Conservation (phyloP, 495 filamentous ascomycete genomes). For the Apiosordaria backusii region DNA sequence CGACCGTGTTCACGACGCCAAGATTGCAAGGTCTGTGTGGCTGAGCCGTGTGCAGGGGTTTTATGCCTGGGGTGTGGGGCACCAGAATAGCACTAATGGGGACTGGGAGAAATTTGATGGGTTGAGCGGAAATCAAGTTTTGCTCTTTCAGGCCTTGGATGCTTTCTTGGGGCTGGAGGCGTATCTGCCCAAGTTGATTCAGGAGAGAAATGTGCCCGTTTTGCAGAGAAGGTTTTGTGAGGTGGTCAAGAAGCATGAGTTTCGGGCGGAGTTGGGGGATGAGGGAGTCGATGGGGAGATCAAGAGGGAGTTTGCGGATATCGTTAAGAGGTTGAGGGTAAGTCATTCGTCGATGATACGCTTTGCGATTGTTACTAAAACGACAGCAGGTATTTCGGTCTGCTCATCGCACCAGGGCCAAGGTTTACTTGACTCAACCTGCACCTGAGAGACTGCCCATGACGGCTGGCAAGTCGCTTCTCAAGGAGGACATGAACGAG, state of each 20-base stretch:
- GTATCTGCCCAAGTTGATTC: constrained; percentile 33
- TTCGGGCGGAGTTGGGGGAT: constrained; percentile 21
- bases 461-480: constrained; percentile 45
- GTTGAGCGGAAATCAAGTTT: constrained; percentile 41
- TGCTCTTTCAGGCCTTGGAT: constrained; percentile 44
- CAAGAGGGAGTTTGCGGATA: constrained; percentile 29
- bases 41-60: constrained; percentile 43
- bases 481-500: constrained; percentile 25
- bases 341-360: constrained; percentile 3
- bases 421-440: constrained; percentile 34
- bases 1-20: constrained; percentile 22
- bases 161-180: constrained; percentile 41
- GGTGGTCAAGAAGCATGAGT: constrained; percentile 24
- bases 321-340: constrained; percentile 39
- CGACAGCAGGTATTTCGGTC: constrained; percentile 31
- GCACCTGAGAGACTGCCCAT: constrained; percentile 44
- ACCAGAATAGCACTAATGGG: constrained; percentile 12
- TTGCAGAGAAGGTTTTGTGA: constrained; percentile 33
- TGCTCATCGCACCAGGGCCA: constrained; percentile 38
- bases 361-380: not conserved
- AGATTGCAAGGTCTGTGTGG: constrained; percentile 35
- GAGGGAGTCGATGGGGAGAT: constrained; percentile 28
- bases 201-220: constrained; percentile 29
- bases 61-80: constrained; percentile 41
- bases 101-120: constrained; percentile 43